Evolutionary conservation across 768 basidiomycete genomes (phyloP).

Genomic region (Trametes villosa): DNA sequence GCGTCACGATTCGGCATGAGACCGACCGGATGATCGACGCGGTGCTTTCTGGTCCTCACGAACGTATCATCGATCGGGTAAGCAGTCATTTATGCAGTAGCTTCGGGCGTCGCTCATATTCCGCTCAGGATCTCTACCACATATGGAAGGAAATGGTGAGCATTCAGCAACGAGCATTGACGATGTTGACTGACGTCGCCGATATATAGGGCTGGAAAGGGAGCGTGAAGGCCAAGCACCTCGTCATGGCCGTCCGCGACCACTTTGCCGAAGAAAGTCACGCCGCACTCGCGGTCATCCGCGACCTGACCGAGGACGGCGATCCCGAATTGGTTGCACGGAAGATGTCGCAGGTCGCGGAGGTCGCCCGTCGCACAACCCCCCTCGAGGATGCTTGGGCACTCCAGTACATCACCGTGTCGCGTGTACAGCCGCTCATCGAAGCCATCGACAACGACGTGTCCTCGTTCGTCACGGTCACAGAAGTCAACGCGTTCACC

Average conservation of each 20-base stretch:
- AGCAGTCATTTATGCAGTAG: neutral
- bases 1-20: constrained; percentile 36
- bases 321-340: neutral
- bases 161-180: neutral
- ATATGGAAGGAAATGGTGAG: constrained; percentile 60
- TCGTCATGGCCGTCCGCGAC: constrained; percentile 47
- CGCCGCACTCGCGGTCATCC: neutral
- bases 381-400: constrained; percentile 29
- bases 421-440: constrained; percentile 36
- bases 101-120: neutral
- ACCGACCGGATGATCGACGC: constrained; percentile 44
- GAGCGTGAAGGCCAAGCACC: constrained; percentile 37
- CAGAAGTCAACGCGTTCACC: constrained; percentile 40
- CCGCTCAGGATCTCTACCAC: constrained; percentile 46
- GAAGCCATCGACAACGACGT: constrained; percentile 47
- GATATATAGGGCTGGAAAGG: constrained; percentile 1
- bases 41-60: constrained; percentile 48
- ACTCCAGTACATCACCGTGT: constrained; percentile 34
- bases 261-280: constrained; percentile 28
- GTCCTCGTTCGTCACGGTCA: constrained; percentile 39
- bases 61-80: constrained; percentile 45
- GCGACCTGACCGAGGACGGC: neutral
- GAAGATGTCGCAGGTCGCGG: neutral
- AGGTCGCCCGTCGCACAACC: neutral
- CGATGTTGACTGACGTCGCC: neutral